Evolutionary conservation across 331 rosid genomes (phyloP).

Genomic region (Cydonia oblonga): DNA sequence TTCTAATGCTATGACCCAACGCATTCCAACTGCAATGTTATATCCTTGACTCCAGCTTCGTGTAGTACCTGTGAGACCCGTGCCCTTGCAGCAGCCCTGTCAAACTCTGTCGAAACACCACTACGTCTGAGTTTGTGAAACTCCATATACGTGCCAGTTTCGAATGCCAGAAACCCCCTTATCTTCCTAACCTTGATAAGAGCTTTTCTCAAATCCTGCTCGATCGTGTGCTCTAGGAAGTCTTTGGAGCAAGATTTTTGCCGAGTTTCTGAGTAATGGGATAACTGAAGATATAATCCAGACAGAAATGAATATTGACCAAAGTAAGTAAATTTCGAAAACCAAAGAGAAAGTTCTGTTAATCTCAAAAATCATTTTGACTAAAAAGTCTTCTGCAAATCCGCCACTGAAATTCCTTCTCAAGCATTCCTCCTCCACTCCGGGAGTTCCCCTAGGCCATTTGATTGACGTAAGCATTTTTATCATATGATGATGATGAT

Average conservation of each 20-base stretch:
- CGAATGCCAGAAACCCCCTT: constrained; percentile 56
- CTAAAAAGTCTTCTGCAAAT: not conserved
- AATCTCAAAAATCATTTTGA: no score
- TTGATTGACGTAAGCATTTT: not conserved
- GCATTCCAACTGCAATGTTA: constrained; percentile 77
- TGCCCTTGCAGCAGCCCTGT: constrained; percentile 39
- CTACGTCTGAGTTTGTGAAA: constrained; percentile 70
- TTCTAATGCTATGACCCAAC: constrained; percentile 10
- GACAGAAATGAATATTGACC: constrained; percentile 59
- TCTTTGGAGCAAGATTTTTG: constrained; percentile 83
- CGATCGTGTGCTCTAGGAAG: constrained; percentile 61
- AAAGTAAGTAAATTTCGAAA: no score
- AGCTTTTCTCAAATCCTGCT: constrained; percentile 49
- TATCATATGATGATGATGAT: not conserved
- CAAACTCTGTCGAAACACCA: constrained; percentile 54
- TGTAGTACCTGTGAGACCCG: constrained; percentile 48
- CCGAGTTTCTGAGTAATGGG: constrained; percentile 82
- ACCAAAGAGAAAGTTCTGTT: no score
- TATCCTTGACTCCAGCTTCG: constrained; percentile 71
- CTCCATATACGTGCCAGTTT: constrained; percentile 68
- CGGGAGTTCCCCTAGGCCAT: not conserved
- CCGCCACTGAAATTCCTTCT: not conserved
- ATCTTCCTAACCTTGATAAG: constrained; percentile 40
- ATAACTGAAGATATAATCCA: constrained; percentile 74
- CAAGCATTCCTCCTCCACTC: not conserved